Evolutionary conservation across 441 rosid genomes (phyloP), one percentile per base, ranked within the genome.

Genomic region (Euphorbia schlechtendalii): DNA sequence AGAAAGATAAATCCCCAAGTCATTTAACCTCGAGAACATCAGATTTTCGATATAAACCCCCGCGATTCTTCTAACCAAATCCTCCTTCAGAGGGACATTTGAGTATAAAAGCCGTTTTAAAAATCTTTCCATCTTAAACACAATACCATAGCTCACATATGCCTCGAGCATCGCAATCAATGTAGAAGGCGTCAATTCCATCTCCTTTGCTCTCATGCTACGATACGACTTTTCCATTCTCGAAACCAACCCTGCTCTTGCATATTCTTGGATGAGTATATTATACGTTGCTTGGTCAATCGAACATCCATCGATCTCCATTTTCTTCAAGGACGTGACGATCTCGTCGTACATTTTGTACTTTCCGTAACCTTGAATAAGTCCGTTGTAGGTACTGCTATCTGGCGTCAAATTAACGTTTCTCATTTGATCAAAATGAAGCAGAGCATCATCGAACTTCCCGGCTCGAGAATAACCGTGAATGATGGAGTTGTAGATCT

Each of bases 21-120:
- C 82, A 62, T 81, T 83, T 45, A 90, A 74, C 34, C 89, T 84
- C 5, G 96, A 90, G 59, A 80, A 87, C 96, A 90, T 90, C 28
- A 69, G 69, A 71, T 81, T 82, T 41, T 75, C 73, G 14, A 90
- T 79, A 41, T 90, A 86, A 73, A 83, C 77, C 15, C 48, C 49
- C 27, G 92, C 89, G 68, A 87, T 17, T 66, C 74, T 83, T 81
- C 89, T 78, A 56, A 87, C 73, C 53, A 83, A 69, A 70, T 71
- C 83, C 58, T 86, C 92, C 63, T 80, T 78, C 2, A 84, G 38
- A 67, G 48, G 65, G 22, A 63, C 68, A 64, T 79, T 80, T 15
- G 75, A 77, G 53, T 74, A 71, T 45, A 72, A 24, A 34, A 74
- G 53, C 81, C 75, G 77, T 22, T 68, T 70, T 60, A 78, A 83